Evolutionary conservation across 257 asterid species (phyloP), one percentile per base, ranked within the genome.

Genomic region (Nicotiana knightiana): DNA sequence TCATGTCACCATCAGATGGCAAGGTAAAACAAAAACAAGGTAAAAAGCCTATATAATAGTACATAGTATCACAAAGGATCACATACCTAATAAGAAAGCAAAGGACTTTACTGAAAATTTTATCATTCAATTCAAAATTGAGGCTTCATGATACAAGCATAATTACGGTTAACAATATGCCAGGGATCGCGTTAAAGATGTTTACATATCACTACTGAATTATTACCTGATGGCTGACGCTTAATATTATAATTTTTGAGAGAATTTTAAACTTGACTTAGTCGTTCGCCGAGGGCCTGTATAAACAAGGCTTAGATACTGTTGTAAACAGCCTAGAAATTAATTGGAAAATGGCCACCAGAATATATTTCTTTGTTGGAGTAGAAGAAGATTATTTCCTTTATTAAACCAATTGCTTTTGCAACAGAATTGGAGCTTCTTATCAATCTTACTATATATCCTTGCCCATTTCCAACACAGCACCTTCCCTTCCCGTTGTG

Each of bases 91-190:
- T 39, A 5, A n/a, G 18, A 68, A 37, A 70, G n/a, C 58, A 21
- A 67, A 39, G 77, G 18, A 70, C 3, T 43, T 21, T 17, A 5
- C 7, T 43, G 58, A 10, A 39, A 70, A 0, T 1, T 70, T 39
- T 70, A n/a, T 17, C 77, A 70, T 39, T 39, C 77, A 70, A 70
- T 39, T 39, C 18, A 43, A n/a, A 70, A 70, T 10, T 70, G 21
- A 70, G n/a, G 35, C 16, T 70, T n/a, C 77, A 37, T 70, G 77
- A 70, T 70, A n/a, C 77, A 70, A 21, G 77, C 58, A 70, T 3
- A 39, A 43, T 70, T 39, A 9, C 35, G 10, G 35, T 1, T 24
- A 62, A 62, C 4, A 35, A 32, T 35, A 10, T 39, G 18, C 11
- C 24, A 21, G 24, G 33, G 33, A 70, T 70, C 32, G 9, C 18